Evolutionary conservation across 1,284 basidiomycete genomes (phyloP), one percentile per base, ranked within the genome.

Genomic region (Phellinidium pouzarii): DNA sequence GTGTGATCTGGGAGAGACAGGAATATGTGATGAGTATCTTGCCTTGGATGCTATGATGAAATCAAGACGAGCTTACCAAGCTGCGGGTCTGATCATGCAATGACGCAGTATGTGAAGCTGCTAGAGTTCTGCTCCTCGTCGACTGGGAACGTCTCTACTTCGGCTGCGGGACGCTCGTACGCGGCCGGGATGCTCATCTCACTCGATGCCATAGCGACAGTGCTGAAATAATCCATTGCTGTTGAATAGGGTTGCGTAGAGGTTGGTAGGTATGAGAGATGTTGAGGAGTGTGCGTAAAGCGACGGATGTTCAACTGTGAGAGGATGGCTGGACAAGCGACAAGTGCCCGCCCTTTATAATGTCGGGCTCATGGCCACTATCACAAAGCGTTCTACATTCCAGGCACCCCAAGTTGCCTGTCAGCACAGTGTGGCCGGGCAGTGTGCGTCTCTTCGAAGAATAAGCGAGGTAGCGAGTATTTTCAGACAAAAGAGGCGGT

Each of bases 181-280:
- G 44, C 17, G 12, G 27, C 19, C 3, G 44, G 44, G 7, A 46
- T 29, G 26, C 44, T 46, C 44, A 29, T 17, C 29, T 29, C 34
- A 9, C 12, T 26, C 7, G 27, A 19, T 2, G 25, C n/a, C 9
- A 46, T 34, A 17, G 37, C 7, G 12, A 40, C n/a, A 26, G 44
- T 46, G 5, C 27, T 19, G 29, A 46, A 46, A 17, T 26, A 46
- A 23, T 46, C 44, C 44, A 46, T 46, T 22, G 27, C 29, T 34
- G 7, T 34, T 40, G 19, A 40, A 7, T 40, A 11, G 3, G 31
- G 9, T 11, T 34, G 31, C 12, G n/a, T 3, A 5, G 6, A 26
- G 9, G 60, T 71, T 75, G 44, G 29, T n/a, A 11, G 12, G 23
- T 3, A 23, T 11, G 23, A 26, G 44, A 45, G 25, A 8, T 6